Base-by-base conservation (phyloP, 495 filamentous ascomycete species). In the Hypoxylon fuscum region DNA sequence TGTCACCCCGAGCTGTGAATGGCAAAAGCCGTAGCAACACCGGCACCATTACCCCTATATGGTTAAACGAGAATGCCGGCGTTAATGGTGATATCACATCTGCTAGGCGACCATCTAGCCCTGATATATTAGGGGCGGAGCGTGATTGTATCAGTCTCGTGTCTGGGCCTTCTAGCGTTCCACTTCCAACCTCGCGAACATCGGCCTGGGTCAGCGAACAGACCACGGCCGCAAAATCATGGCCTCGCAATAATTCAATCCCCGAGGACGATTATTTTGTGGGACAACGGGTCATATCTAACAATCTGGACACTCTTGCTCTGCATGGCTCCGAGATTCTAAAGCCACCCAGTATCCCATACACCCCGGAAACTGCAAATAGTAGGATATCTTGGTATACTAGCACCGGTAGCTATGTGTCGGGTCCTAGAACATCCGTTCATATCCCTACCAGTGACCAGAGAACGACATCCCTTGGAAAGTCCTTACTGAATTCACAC, bases 121-220 rank as follows among this genome's bases (percentile, higher is more conserved):
- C 66, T 11, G 66, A 69, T 18, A 69, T 69, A 25, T 20, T 69
- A 32, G 66, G 66, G 5, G 66, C 58, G 18, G 66, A 62, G 38
- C 53, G 57, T 21, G 66, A 66, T 22, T 59, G 41, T 22, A 55
- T 69, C 25, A 65, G 66, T n/a, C 50, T 66, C 12, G 54, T 65
- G 11, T 48, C 61, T 23, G 51, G 27, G 9, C 47, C 51, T 11
- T 15, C 48, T 14, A 50, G 29, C 32, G 34, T 20, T 9, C 57
- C 38, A 11, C 57, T 41, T 44, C 20, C 57, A 2, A 58, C 55
- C 15, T 56, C 66, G 40, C 57, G 66, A 25, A 69, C 50, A 27
- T 59, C 62, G 5, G 62, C 62, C 7, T 69, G 66, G 66, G 62
- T 69, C 18, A 66, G 40, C 48, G 63, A 66, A 25, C 66, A 69